A percentile compares a stretch with the other conserved stretches of the same genome.
These are phyloP conservation scores for Barnettozyma populi DNA, from an alignment of 805 yeast genomes.

Conservation along the genomic window DNA sequence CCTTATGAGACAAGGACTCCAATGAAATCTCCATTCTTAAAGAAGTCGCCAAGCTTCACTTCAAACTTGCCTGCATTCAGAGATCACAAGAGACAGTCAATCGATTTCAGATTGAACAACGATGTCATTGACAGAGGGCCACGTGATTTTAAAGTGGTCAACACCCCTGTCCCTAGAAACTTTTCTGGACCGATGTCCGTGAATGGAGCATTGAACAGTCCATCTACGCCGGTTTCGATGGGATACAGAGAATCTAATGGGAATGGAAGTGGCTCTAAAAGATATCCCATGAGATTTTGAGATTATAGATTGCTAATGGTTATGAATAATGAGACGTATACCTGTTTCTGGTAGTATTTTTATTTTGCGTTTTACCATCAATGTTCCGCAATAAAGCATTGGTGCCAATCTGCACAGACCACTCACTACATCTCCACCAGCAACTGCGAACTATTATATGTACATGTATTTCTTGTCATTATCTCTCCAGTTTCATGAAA, in stretches of 20 bases:
- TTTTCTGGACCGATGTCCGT: slow-evolving; percentile 6
- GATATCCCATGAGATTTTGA: slow-evolving; percentile 24
- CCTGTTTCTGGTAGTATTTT: too few relatives aligned
- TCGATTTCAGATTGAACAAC: background rate
- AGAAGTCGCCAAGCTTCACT: slow-evolving; percentile 8
- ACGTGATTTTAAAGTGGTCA: slow-evolving; percentile 5
- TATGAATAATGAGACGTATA: too few relatives aligned
- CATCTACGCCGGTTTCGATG: background rate
- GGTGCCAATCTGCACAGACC: too few relatives aligned
- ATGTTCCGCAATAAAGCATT: too few relatives aligned
- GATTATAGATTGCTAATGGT: background rate
- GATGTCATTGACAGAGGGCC: background rate
- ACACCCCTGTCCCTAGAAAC: slow-evolving; percentile 6
- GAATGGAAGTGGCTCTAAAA: slow-evolving; percentile 7
- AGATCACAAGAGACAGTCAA: slow-evolving; percentile 1
- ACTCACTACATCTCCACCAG: too few relatives aligned
- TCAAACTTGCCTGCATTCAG: slow-evolving; percentile 9
- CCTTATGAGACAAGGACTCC: background rate
- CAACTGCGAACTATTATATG: background rate
- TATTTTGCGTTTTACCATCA: too few relatives aligned
- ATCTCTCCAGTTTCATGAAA: background rate
- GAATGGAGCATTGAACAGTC: slow-evolving; percentile 1
- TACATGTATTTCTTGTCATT: slow-evolving; percentile 3
- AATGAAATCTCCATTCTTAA: background rate
- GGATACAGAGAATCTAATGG: background rate